Evolutionary conservation across 1,284 basidiomycete genomes (phyloP), one percentile per base, ranked within the genome.

Genomic region (Austroboletus novae-zelandiae): DNA sequence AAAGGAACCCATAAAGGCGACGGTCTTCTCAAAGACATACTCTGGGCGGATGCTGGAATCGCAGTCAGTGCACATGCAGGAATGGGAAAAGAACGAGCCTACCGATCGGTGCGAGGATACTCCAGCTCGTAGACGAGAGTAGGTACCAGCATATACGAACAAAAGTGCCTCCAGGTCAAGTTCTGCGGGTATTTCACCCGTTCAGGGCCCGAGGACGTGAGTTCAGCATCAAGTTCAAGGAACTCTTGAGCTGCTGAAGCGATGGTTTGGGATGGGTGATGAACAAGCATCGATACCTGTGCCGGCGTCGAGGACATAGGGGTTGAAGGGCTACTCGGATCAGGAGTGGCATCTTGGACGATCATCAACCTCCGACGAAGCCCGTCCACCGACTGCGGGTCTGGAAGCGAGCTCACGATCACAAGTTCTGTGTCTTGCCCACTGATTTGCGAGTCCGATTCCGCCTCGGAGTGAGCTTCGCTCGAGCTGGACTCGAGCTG

Each of bases 91-190:
- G 18, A 31, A 18, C 5, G n/a, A 40, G 65, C 80, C 48, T 61
- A 91, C 89, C 76, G 74, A 25, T 90, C 83, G 1, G 94, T 97
- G 39, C 95, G 75, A 6, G 96, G 96, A 67, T 97, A 99, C 67
- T 97, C 94, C 45, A 99, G 77, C 66, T 98, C 92, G 66, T 99
- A 99, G 6, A 98, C 94, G 43, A 99, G 77, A 0, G 94, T 93
- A 10, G 97, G 96, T 42, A 94, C 86, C 45, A 96, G 73, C 69
- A 93, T 83, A 69, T 96, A 99, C 48, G 91, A 83, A 42, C 83
- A 80, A 65, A 97, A 99, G 70, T 95, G 91, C 63, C 77, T 81
- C 61, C 84, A 81, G 0, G 86, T 88, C 57, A 98, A 80, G 65
- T 96, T 98, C 44, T 85, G 74, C 0, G 96, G 96, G 84, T 91